Evolutionary conservation across 164 flowering plant species (phyloP).

Genomic region (Vitis labrusca): DNA sequence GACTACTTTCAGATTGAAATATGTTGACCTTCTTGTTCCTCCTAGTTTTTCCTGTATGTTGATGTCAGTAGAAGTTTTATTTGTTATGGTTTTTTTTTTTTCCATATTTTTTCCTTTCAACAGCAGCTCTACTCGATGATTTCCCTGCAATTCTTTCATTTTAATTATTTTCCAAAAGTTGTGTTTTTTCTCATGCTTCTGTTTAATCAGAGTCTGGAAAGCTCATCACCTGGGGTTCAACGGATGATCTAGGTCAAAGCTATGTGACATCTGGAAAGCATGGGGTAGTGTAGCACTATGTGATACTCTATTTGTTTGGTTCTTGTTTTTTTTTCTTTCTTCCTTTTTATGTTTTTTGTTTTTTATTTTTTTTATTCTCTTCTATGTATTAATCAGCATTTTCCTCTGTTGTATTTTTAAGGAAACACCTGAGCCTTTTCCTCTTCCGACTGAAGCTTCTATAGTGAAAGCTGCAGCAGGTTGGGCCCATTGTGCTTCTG

Average conservation of each 20-base stretch:
- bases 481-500: slow-evolving; percentile 96
- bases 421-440: slow-evolving; percentile 98
- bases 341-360: too few species aligned
- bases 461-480: slow-evolving; percentile 88
- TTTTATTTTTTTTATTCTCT: background rate
- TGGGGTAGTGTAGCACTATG: slow-evolving; percentile 59
- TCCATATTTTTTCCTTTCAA: too few species aligned
- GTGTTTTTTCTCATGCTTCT: background rate
- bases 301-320: background rate
- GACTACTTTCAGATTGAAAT: too few species aligned
- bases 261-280: slow-evolving; percentile 96
- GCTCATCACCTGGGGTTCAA: slow-evolving; percentile 98
- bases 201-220: slow-evolving; percentile 68
- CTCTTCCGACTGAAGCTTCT: slow-evolving; percentile 77
- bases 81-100: too few species aligned
- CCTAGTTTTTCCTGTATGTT: too few species aligned
- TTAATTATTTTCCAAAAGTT: background rate
- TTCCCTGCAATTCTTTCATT: background rate
- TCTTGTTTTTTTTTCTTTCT: background rate
- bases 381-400: slow-evolving; percentile 4
- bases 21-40: too few species aligned
- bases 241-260: slow-evolving; percentile 96
- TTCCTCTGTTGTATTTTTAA: slow-evolving; percentile 25
- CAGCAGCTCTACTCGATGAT: too few species aligned
- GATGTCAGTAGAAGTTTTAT: too few species aligned